Evolutionary conservation across 352 stramenopile species (phyloP).

Genomic region (Bremia lactucae): DNA sequence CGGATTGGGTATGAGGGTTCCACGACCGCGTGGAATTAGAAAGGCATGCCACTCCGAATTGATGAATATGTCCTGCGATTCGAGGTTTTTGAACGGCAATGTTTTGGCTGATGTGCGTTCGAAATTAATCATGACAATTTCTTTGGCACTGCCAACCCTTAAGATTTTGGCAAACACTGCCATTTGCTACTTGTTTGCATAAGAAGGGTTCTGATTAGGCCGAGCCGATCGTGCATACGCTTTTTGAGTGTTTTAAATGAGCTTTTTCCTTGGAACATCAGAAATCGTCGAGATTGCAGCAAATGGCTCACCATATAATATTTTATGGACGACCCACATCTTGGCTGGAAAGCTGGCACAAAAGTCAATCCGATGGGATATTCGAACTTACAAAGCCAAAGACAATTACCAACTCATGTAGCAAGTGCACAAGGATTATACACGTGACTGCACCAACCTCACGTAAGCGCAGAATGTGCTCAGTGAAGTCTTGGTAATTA

Average conservation of each 20-base stretch:
- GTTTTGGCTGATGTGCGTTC: slow-evolving; percentile 86
- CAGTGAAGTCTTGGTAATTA: slow-evolving; percentile 93
- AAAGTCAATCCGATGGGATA: slow-evolving; percentile 89
- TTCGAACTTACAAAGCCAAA: slow-evolving; percentile 86
- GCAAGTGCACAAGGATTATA: slow-evolving; percentile 72
- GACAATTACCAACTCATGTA: slow-evolving; percentile 91
- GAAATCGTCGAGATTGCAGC: slow-evolving; percentile 83
- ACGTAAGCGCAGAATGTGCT: slow-evolving; percentile 91
- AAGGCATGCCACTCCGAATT: too few species aligned
- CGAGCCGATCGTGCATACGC: slow-evolving; percentile 48
- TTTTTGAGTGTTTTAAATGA: slow-evolving; percentile 87
- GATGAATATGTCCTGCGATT: too few species aligned
- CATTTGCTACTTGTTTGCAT: slow-evolving; percentile 67
- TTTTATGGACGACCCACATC: slow-evolving; percentile 86
- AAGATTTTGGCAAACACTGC: slow-evolving; percentile 79
- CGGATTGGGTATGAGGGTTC: too few species aligned
- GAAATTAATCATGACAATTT: slow-evolving; percentile 89
- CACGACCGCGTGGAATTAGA: too few species aligned
- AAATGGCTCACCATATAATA: slow-evolving; percentile 63
- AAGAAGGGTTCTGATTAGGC: slow-evolving; percentile 71
- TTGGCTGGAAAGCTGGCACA: slow-evolving; percentile 90
- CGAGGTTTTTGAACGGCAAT: too few species aligned
- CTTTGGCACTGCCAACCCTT: slow-evolving; percentile 90
- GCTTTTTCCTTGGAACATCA: slow-evolving; percentile 82
- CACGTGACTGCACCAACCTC: slow-evolving; percentile 87